phyloP scores from a whole-genome alignment of 1,284 basidiomycete species.

The Golubevia pallescens region DNA sequence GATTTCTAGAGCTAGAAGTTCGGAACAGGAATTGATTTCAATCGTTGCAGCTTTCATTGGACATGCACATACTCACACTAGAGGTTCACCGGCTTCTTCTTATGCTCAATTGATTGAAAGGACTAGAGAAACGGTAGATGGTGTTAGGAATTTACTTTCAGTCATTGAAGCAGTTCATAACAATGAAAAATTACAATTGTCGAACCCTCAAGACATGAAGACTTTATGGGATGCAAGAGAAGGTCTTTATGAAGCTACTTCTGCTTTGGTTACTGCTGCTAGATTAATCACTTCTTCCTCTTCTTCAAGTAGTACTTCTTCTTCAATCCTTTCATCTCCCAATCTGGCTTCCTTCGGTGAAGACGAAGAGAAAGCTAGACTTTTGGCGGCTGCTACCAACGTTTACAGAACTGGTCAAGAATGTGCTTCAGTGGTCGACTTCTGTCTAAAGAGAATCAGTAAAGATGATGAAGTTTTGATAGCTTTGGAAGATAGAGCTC shows the following conservation, averaged over 20 bases:
- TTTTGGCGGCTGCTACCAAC: conserved; percentile 82
- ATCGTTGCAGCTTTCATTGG: conserved; percentile 96
- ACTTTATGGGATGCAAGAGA: conserved; percentile 72
- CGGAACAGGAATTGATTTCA: no score
- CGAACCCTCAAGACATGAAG: conserved; percentile 30
- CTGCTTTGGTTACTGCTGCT: conserved; percentile 84
- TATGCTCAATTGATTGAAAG: conserved; percentile 93
- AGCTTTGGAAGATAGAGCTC: conserved; percentile 6
- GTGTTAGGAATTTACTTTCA: conserved; percentile 86
- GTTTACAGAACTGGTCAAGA: conserved; percentile 72
- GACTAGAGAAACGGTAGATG: conserved; percentile 88
- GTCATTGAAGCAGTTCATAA: conserved; percentile 77
- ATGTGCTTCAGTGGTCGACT: conserved; percentile 43
- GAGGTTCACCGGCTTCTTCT: conserved; percentile 79
- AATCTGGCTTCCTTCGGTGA: conserved; percentile 68
- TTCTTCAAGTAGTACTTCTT: conserved; percentile 1
- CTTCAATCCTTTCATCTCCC: conserved; percentile 3
- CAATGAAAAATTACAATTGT: conserved; percentile 25
- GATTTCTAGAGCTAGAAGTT: conserved; percentile 2
- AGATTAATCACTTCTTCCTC: conserved; percentile 68
- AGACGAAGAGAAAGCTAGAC: conserved; percentile 75
- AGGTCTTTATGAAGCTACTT: conserved; percentile 82
- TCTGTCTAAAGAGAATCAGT: conserved; percentile 40
- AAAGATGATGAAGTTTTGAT: conserved; percentile 25
- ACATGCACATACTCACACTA: conserved; percentile 89